These are phyloP conservation scores for Penicillium concentricum DNA, from an alignment of 2,329 filamentous ascomycete species.

Conservation along the genomic window DNA sequence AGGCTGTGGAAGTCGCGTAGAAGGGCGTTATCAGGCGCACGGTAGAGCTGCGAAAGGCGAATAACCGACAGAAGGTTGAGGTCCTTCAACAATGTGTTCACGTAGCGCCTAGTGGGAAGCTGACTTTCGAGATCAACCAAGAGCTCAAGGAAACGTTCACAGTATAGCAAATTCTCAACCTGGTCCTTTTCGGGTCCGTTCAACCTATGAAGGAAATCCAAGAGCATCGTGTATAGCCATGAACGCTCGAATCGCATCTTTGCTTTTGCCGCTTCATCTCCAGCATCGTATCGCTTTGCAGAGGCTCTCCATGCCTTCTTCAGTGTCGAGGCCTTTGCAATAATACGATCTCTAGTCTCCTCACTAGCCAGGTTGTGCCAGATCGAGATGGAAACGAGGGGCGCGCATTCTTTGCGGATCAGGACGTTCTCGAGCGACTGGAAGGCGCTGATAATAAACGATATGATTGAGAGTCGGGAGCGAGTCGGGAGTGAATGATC, in stretches of 20 bases:
- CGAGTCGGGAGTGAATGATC: slow-evolving; percentile 64
- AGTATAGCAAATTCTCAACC: slow-evolving; percentile 71
- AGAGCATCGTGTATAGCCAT: slow-evolving; percentile 83
- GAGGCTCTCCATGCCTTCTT: slow-evolving; percentile 90
- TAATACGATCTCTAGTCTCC: slow-evolving; percentile 66
- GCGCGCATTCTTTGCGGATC: slow-evolving; percentile 93
- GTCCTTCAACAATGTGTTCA: slow-evolving; percentile 83
- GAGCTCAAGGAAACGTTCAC: slow-evolving; percentile 90
- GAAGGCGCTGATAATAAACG: slow-evolving; percentile 87
- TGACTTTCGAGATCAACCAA: slow-evolving; percentile 89
- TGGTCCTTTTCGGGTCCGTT: slow-evolving; percentile 52
- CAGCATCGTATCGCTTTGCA: slow-evolving; percentile 80
- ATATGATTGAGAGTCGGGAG: slow-evolving; percentile 78
- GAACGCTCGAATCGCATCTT: slow-evolving; percentile 85
- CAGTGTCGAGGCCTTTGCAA: slow-evolving; percentile 71
- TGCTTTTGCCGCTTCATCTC: slow-evolving; percentile 75
- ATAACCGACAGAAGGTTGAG: slow-evolving; percentile 78
- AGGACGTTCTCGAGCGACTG: slow-evolving; percentile 87
- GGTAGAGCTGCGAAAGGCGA: slow-evolving; percentile 73
- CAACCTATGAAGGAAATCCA: slow-evolving; percentile 77
- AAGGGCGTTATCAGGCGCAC: slow-evolving; percentile 70
- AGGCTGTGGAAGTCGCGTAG: slow-evolving; percentile 77
- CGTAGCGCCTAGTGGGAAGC: slow-evolving; percentile 87
- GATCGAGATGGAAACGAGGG: slow-evolving; percentile 87
- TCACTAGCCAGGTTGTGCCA: slow-evolving; percentile 92